phyloP scores from a whole-genome alignment of 2,329 filamentous ascomycete species.

The Neophaeococcomyces mojaviensis region DNA sequence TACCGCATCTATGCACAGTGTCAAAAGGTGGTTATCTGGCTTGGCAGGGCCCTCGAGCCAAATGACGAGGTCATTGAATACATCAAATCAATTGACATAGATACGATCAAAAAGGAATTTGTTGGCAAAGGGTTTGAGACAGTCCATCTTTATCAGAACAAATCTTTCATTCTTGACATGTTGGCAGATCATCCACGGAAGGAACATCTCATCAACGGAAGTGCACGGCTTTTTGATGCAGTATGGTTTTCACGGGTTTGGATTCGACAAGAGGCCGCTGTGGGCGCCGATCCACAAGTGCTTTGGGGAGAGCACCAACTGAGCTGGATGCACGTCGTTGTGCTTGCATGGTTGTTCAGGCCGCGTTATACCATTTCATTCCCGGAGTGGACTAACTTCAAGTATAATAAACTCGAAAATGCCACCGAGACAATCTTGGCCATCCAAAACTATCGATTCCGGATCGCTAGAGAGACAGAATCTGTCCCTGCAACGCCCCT shows the following conservation, averaged over 20 bases:
- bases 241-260: slow-evolving; percentile 2
- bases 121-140: background rate
- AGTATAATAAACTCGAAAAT: background rate
- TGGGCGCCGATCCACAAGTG: background rate
- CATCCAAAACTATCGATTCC: slow-evolving; percentile 1
- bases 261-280: slow-evolving; percentile 1
- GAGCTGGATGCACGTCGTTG: background rate
- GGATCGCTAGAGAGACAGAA: background rate
- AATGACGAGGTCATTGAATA: background rate
- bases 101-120: background rate
- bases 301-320: background rate
- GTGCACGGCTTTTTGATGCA: background rate
- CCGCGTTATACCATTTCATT: background rate
- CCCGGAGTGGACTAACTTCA: slow-evolving; percentile 1
- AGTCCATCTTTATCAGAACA: background rate
- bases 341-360: background rate
- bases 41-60: background rate
- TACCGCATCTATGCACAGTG: background rate
- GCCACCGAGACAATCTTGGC: background rate
- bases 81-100: too few species aligned
- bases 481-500: too few species aligned
- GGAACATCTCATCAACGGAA: background rate
- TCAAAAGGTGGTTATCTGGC: too few species aligned
- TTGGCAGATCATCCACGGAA: too few species aligned
- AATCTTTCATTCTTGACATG: too few species aligned